These are phyloP conservation scores for Casaregolazyma lundiana DNA, from an alignment of 1,139 yeast genomes.

Conservation along the genomic window DNA sequence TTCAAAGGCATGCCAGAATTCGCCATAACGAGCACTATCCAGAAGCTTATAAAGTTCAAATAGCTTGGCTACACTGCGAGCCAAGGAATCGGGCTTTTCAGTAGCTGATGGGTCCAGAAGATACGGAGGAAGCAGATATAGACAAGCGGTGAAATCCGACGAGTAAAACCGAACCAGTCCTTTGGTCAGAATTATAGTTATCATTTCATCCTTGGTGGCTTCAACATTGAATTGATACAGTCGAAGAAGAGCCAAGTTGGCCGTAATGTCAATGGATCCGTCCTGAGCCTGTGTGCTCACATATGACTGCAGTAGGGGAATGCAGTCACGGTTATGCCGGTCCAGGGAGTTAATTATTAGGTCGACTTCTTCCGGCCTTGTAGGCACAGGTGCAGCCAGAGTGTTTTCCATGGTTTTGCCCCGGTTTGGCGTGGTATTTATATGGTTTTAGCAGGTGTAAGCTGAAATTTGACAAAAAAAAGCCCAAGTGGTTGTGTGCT, in stretches of 20 bases:
- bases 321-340: slow-evolving; percentile 43
- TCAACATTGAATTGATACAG: slow-evolving; percentile 39
- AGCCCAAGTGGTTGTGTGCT: background rate
- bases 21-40: slow-evolving; percentile 35
- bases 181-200: slow-evolving; percentile 38
- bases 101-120: slow-evolving; percentile 26
- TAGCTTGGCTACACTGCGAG: slow-evolving; percentile 36
- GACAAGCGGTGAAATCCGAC: slow-evolving; percentile 41
- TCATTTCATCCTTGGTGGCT: slow-evolving; percentile 37
- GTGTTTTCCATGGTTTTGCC: slow-evolving; percentile 30
- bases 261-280: slow-evolving; percentile 39
- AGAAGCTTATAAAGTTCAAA: slow-evolving; percentile 36
- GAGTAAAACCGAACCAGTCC: slow-evolving; percentile 41
- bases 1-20: slow-evolving; percentile 36
- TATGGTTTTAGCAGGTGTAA: background rate
- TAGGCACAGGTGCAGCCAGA: slow-evolving; percentile 30
- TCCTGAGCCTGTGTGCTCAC: slow-evolving; percentile 38
- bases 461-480: background rate
- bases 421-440: background rate
- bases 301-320: slow-evolving; percentile 41
- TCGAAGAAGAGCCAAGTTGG: slow-evolving; percentile 45
- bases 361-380: slow-evolving; percentile 38
- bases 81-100: slow-evolving; percentile 28
- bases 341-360: slow-evolving; percentile 38
- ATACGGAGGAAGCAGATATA: slow-evolving; percentile 43